Evolutionary conservation across 1,284 basidiomycete genomes (phyloP), one percentile per base, ranked within the genome.

Genomic region (Neonothopanus nambi): DNA sequence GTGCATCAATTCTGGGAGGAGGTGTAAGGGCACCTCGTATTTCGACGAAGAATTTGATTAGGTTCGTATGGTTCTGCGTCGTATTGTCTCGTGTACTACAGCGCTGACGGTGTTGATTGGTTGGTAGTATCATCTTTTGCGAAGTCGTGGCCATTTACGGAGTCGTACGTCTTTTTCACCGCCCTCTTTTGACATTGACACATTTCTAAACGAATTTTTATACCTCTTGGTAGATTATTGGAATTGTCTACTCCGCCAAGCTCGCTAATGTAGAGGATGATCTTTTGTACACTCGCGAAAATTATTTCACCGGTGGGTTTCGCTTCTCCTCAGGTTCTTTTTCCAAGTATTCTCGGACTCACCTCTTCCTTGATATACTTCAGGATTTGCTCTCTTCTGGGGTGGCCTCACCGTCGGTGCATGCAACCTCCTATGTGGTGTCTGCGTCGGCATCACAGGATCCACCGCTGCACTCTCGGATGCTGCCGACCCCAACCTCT

Each of bases 111-210:
- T n/a, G n/a, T n/a, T n/a, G n/a, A n/a, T n/a, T n/a, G 36, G 28
- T 7, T 9, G 42, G 11, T 63, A 96, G 94, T 59, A 95, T 99
- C 76, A 98, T 99, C 68, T 98, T 99, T 78, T 98, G 96, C 70
- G 96, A 99, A 78, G 96, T 98, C 61, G 93, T 97, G 20, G 95
- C 94, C 57, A 97, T 97, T 66, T 97, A 96, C 71, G 95, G 91
- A 53, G 91, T 94, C 48, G 93, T 95, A 70, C 58, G 89, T 81
- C 30, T 23, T 18, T 35, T 48, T 43, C n/a, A n/a, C n/a, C n/a
- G 33, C 35, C 30, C n/a, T 46, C 30, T 51, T 21, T 42, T 45
- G 36, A 13, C 20, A n/a, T n/a, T n/a, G n/a, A n/a, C n/a, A n/a
- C n/a, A n/a, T n/a, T n/a, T n/a, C n/a, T 15, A 47, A 20, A 47